Percentiles rank a stretch among this genome's conserved stretches.
phyloP scores from a whole-genome alignment of 768 basidiomycete genomes.

The Rhodocollybia butyracea region DNA sequence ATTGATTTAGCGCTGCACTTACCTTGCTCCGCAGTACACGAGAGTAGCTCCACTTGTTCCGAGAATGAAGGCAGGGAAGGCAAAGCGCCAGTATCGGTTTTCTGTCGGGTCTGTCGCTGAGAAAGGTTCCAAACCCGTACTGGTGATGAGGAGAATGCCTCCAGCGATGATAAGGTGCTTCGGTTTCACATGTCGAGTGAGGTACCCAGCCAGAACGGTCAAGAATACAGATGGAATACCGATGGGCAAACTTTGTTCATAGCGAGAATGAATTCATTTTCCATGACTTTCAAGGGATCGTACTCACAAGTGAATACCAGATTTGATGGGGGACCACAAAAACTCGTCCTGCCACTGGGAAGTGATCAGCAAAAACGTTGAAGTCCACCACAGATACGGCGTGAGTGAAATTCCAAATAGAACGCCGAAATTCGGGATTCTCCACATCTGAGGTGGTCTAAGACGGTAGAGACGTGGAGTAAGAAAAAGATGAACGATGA shows the following conservation, averaged over 20 bases:
- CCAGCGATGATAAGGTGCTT: slow-evolving; percentile 48
- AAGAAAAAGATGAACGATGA: neutral
- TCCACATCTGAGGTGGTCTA: slow-evolving; percentile 43
- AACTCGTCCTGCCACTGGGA: slow-evolving; percentile 39
- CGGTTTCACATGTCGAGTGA: slow-evolving; percentile 17
- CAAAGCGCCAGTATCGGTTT: slow-evolving; percentile 45
- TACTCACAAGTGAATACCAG: slow-evolving; percentile 37
- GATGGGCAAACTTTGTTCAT: neutral
- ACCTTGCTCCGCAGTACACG: slow-evolving; percentile 47
- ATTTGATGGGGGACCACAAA: slow-evolving; percentile 37
- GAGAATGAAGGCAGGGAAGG: slow-evolving; percentile 48
- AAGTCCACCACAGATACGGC: slow-evolving; percentile 41
- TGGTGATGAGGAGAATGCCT: slow-evolving; percentile 30
- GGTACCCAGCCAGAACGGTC: neutral
- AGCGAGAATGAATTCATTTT: neutral
- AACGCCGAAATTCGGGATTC: slow-evolving; percentile 36
- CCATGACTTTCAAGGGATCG: neutral
- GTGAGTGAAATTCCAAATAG: slow-evolving; percentile 34
- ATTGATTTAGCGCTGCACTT: slow-evolving; percentile 15
- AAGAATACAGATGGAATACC: neutral
- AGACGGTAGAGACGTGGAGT: neutral
- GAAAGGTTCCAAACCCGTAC: slow-evolving; percentile 39
- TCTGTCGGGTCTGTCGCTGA: slow-evolving; percentile 33
- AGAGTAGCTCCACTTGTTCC: slow-evolving; percentile 45
- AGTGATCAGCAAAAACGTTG: slow-evolving; percentile 29